Conservation (phyloP, 192 early-diverging fungal species). For the Podila minutissima region DNA sequence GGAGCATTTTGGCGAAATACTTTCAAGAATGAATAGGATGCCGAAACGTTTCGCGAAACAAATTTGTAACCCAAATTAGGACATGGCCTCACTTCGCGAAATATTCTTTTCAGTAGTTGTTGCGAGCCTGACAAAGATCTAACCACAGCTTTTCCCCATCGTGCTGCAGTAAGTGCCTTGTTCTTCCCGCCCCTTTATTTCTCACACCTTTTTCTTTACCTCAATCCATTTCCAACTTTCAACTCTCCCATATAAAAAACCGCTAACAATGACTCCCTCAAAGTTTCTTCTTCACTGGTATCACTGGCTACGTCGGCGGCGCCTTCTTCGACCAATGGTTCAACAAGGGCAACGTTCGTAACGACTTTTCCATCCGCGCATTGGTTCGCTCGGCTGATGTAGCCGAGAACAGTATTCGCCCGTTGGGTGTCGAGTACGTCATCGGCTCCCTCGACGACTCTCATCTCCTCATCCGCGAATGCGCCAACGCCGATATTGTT, state of each 20-base stretch:
- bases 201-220: background rate
- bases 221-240: background rate
- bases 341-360: background rate
- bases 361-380: background rate
- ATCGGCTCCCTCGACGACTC: slow-evolving; percentile 3
- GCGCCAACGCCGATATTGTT: slow-evolving; percentile 1
- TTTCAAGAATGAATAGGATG: too few relatives aligned
- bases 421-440: slow-evolving; percentile 5
- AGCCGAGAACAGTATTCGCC: slow-evolving; percentile 1
- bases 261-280: background rate
- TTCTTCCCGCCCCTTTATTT: background rate
- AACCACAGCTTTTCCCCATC: too few relatives aligned
- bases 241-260: background rate
- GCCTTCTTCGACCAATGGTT: background rate
- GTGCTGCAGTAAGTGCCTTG: too few relatives aligned
- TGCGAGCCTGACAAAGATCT: too few relatives aligned
- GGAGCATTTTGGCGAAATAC: too few relatives aligned
- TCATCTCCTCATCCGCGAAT: background rate
- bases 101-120: too few relatives aligned
- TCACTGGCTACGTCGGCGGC: slow-evolving; percentile 13
- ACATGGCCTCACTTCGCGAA: too few relatives aligned
- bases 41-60: too few relatives aligned
- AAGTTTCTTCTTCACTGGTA: slow-evolving; percentile 1
- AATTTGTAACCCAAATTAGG: too few relatives aligned
- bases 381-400: background rate